Base-by-base conservation (phyloP, 495 filamentous ascomycete genomes). In the Echria macrotheca region DNA sequence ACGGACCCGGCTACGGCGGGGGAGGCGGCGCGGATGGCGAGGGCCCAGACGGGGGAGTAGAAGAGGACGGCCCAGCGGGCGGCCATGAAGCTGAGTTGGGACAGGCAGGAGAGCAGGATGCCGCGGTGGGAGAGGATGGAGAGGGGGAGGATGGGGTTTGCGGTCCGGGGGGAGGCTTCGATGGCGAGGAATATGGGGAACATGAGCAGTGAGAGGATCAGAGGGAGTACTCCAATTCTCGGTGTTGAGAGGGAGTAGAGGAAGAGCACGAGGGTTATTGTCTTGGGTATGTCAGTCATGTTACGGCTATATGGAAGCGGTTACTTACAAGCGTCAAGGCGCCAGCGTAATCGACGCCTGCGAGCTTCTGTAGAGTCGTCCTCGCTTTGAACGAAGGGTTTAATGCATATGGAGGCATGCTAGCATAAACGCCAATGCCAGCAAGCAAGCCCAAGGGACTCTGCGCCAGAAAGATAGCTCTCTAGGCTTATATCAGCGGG, bases 61-160 rank as follows among this genome's bases (percentile, higher is more conserved):
- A 88, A 89, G 5, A 91, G 69, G n/a, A 90, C 74, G 4, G 72
- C 69, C 85, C 85, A 90, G 32, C 86, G 81, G 4, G 83, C 73
- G 64, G 84, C 79, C 85, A 89, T 89, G 56, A 86, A 76, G 22
- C 79, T 76, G 0, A 86, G 70, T 31, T 85, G 84, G 1, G 80
- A 72, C 12, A 89, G 41, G 55, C 85, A 89, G 8, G 81, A 83
- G 9, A 88, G 59, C 1, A 89, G 64, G 1, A 83, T 80, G 23
- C 78, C 80, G 12, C 82, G 77, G 39, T 79, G 80, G 28, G 68
- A 68, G 29, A 90, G 71, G 8, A 90, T 67, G 3, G 69, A 35
- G 18, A 88, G 65, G 0, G 87, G 87, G 45, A 91, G 80, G 57
- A 91, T 79, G 10, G 87, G 87, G 22, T 87, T 79, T 1, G 52